Evolutionary conservation across 2,329 filamentous ascomycete genomes (phyloP).

Genomic region (Trichophyton simii): DNA sequence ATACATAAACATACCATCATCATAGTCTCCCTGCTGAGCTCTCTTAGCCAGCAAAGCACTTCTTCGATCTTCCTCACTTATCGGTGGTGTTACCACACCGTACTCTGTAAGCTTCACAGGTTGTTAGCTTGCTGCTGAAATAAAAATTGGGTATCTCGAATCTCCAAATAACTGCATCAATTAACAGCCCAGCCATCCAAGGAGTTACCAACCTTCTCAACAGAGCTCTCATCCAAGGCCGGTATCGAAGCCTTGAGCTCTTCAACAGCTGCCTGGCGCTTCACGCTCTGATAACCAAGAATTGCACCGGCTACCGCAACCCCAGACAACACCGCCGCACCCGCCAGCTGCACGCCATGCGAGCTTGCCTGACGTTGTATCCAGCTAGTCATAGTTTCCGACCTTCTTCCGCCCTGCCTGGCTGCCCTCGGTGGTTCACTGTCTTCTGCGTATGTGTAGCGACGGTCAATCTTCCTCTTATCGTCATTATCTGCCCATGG

Average conservation of each 20-base stretch:
- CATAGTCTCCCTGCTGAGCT: conserved; percentile 51
- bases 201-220: conserved; percentile 34
- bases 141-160: not conserved
- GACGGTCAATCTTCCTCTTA: not conserved
- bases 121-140: conserved; percentile 23
- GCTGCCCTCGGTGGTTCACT: not conserved
- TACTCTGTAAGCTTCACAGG: conserved; percentile 39
- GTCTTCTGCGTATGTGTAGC: not conserved
- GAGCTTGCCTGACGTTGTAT: conserved; percentile 31
- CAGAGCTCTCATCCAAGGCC: conserved; percentile 37
- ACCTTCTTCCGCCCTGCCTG: not conserved
- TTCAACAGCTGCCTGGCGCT: conserved; percentile 42
- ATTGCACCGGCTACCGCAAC: conserved; percentile 40
- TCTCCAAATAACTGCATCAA: not conserved
- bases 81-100: conserved; percentile 26
- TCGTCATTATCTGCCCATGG: conserved; percentile 2
- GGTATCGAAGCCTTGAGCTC: conserved; percentile 52
- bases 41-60: conserved; percentile 46
- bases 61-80: conserved; percentile 44
- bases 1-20: conserved; percentile 39
- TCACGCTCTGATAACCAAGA: conserved; percentile 45
- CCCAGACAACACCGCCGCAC: conserved; percentile 32
- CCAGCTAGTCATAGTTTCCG: conserved; percentile 32
- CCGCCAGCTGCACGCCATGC: conserved; percentile 32
- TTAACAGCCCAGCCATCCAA: not conserved